These are phyloP conservation scores for Pythium volutum DNA, from an alignment of 352 stramenopile genomes.

Conservation along the genomic window DNA sequence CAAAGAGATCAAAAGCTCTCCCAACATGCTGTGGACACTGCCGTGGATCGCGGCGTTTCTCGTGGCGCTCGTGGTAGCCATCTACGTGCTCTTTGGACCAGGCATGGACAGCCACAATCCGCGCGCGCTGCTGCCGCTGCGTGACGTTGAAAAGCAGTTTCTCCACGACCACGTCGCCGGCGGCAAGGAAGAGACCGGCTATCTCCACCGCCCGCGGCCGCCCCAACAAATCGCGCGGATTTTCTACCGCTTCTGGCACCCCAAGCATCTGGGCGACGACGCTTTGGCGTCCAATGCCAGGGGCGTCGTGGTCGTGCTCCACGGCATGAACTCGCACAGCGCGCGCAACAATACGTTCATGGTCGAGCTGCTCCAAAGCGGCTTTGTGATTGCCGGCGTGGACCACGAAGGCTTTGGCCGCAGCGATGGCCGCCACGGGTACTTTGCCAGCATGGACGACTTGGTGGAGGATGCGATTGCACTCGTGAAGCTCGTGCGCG, in stretches of 20 bases:
- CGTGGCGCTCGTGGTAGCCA: slow-evolving; percentile 25
- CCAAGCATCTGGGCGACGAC: slow-evolving; percentile 35
- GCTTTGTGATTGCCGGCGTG: slow-evolving; percentile 62
- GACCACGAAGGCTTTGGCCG: slow-evolving; percentile 77
- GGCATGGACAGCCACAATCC: slow-evolving; percentile 51
- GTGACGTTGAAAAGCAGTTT: slow-evolving; percentile 48
- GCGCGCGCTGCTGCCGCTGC: slow-evolving; percentile 38
- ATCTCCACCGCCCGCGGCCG: slow-evolving; percentile 39
- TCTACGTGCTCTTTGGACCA: slow-evolving; percentile 47
- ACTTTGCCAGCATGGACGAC: slow-evolving; percentile 57
- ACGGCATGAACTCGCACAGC: slow-evolving; percentile 79
- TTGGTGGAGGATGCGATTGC: slow-evolving; percentile 70
- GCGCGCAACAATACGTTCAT: slow-evolving; percentile 77
- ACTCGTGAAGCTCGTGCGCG: slow-evolving; percentile 51
- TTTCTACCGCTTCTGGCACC: slow-evolving; percentile 76
- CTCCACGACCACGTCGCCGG: slow-evolving; percentile 41
- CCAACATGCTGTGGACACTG: slow-evolving; percentile 26
- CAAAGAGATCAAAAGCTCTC: background rate
- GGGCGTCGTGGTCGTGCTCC: slow-evolving; percentile 67
- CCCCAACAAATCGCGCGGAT: slow-evolving; percentile 39
- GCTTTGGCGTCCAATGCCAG: slow-evolving; percentile 24
- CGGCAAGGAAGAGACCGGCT: slow-evolving; percentile 49
- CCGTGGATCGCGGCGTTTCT: slow-evolving; percentile 21
- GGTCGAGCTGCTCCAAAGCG: slow-evolving; percentile 53
- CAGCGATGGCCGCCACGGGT: slow-evolving; percentile 72